A percentile compares a stretch with the other conserved stretches of the same genome.
Conservation (phyloP, 2,329 filamentous ascomycete species). For the Talaromyces sp. region DNA sequence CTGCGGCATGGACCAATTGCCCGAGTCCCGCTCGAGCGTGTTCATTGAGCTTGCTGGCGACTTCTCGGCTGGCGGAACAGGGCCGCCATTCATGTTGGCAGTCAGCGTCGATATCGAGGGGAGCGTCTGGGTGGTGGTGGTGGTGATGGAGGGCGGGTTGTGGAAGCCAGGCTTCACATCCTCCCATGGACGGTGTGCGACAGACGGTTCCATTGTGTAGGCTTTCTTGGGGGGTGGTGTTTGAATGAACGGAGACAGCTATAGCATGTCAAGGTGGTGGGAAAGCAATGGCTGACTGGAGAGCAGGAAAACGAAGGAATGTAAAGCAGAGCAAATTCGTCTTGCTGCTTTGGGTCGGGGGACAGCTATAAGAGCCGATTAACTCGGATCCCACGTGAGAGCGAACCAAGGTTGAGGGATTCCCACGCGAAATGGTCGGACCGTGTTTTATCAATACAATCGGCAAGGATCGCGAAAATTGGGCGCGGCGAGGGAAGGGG, state of each 20-base stretch:
- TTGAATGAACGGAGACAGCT: neutral
- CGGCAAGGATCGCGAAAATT: neutral
- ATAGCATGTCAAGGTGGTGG: neutral
- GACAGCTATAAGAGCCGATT: neutral
- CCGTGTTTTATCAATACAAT: neutral
- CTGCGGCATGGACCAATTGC: constrained; percentile 57
- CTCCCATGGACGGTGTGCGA: constrained; percentile 44
- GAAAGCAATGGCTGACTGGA: neutral
- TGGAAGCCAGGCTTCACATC: constrained; percentile 30
- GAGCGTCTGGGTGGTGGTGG: constrained; percentile 37
- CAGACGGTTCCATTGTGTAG: constrained; percentile 35
- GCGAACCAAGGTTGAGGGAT: neutral
- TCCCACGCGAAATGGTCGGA: neutral
- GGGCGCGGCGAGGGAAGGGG: neutral
- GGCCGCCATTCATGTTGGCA: constrained; percentile 34
- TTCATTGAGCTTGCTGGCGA: constrained; percentile 39
- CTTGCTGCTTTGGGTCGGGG: neutral
- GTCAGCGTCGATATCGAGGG: constrained; percentile 46
- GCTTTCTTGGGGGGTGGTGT: neutral
- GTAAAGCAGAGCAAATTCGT: neutral
- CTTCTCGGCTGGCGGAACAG: constrained; percentile 33
- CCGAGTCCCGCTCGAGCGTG: constrained; percentile 52
- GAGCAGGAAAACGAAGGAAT: neutral
- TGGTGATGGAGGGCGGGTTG: constrained; percentile 25
- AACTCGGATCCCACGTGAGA: neutral